Percentiles rank a stretch among this genome's conserved stretches.
Evolutionary conservation across 345 rosid species (phyloP).

Genomic region (Gossypium bickii): DNA sequence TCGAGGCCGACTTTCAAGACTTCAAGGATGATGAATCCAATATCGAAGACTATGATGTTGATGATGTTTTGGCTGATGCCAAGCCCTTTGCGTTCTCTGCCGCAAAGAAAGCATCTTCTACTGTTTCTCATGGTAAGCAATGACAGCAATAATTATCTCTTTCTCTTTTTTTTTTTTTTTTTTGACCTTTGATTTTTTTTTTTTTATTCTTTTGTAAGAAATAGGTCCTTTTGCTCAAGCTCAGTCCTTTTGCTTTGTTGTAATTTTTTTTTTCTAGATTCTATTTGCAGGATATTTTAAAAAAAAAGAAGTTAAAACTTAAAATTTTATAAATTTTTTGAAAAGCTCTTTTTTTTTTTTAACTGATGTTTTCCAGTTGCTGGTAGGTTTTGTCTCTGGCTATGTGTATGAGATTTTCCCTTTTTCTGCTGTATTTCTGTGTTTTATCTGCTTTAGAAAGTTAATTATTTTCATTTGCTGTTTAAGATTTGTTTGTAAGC

Average conservation of each 20-base stretch:
- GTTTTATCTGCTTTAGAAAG: not conserved
- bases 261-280: not conserved
- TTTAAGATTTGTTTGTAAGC: not conserved
- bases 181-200: not conserved
- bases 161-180: not conserved
- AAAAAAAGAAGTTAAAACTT: not conserved
- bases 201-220: not conserved
- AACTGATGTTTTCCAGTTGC: not conserved
- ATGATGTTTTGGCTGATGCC: constrained; percentile 39
- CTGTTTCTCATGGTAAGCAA: constrained; percentile 35
- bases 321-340: not conserved
- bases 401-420: not conserved
- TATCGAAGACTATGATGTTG: constrained; percentile 41
- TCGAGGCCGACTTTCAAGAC: constrained; percentile 85
- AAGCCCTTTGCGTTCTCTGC: constrained; percentile 66
- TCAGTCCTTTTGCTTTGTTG: not conserved
- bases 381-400: not conserved
- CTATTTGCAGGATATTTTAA: too few species aligned
- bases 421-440: not conserved
- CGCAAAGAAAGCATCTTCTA: constrained; percentile 19
- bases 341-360: not conserved
- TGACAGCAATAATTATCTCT: not conserved
- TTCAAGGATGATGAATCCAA: constrained; percentile 64
- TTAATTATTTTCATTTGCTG: not conserved
- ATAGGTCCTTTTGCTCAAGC: not conserved